phyloP scores from a whole-genome alignment of 306 rosid genomes.

The Abrus pulchellus region DNA sequence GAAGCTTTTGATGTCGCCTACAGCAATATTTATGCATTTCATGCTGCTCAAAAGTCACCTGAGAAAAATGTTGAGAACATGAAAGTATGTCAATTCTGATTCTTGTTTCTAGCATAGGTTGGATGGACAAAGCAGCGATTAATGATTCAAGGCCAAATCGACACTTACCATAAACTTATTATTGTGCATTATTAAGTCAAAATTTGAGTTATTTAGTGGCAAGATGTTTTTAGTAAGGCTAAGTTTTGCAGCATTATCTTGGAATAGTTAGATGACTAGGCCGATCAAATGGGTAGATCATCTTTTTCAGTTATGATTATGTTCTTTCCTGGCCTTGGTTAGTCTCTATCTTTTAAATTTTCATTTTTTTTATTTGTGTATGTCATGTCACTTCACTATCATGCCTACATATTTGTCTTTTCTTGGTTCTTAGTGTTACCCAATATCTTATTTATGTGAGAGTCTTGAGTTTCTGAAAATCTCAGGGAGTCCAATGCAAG shows the following conservation, averaged over 20 bases:
- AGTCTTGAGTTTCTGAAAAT: constrained; percentile 45
- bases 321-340: neutral
- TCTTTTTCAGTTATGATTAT: constrained; percentile 21
- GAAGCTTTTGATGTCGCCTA: constrained; percentile 95
- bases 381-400: constrained; percentile 14
- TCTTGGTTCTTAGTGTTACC: constrained; percentile 25
- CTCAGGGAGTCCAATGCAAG: constrained; percentile 96
- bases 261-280: constrained; percentile 34
- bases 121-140: constrained; percentile 1
- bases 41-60: constrained; percentile 83
- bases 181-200: constrained; percentile 10
- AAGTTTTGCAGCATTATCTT: constrained; percentile 20
- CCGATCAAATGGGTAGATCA: constrained; percentile 26
- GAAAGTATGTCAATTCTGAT: constrained; percentile 67
- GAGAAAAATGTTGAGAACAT: constrained; percentile 87
- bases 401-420: constrained; percentile 21
- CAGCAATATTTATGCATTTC: constrained; percentile 93
- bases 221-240: constrained; percentile 2
- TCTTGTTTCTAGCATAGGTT: constrained; percentile 31
- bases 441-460: constrained; percentile 34
- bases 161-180: neutral
- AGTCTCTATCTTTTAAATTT: constrained; percentile 22
- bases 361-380: neutral
- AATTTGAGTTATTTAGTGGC: constrained; percentile 14
- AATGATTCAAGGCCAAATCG: constrained; percentile 20